phyloP scores from a whole-genome alignment of 2,329 filamentous ascomycete species.

The Nemania diffusa region DNA sequence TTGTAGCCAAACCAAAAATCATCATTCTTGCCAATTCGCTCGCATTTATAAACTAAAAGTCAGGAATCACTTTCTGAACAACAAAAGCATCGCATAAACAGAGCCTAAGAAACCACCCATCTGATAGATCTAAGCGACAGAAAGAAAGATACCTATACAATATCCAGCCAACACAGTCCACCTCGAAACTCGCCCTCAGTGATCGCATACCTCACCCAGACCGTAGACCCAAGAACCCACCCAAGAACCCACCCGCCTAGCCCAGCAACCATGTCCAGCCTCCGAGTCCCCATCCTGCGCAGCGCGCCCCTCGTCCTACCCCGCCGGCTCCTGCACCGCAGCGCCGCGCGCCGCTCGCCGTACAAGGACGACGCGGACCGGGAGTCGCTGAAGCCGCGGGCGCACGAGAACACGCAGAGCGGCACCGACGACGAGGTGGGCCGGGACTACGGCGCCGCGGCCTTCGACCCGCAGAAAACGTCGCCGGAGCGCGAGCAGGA shows the following conservation, averaged over 20 bases:
- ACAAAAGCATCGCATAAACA: neutral
- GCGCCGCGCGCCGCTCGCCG: slow-evolving; percentile 44
- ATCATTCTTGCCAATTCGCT: slow-evolving; percentile 3
- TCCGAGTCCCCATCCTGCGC: slow-evolving; percentile 28
- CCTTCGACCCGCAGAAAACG: slow-evolving; percentile 76
- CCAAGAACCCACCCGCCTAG: neutral
- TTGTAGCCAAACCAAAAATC: neutral
- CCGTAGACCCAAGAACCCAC: neutral
- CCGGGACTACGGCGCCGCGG: slow-evolving; percentile 65
- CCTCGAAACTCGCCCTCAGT: no score
- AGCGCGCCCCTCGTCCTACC: slow-evolving; percentile 20
- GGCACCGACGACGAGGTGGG: slow-evolving; percentile 71
- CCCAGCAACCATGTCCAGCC: slow-evolving; percentile 18
- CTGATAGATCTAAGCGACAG: neutral
- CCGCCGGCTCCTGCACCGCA: slow-evolving; percentile 49
- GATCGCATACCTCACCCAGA: neutral
- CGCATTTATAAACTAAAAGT: neutral
- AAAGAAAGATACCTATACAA: neutral
- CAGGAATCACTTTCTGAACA: neutral
- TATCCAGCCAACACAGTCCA: no score
- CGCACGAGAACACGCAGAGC: slow-evolving; percentile 74
- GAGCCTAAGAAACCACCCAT: neutral
- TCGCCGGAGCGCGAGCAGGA: slow-evolving; percentile 69
- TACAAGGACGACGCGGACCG: slow-evolving; percentile 68
- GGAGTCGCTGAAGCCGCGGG: slow-evolving; percentile 70